Evolutionary conservation across 768 basidiomycete genomes (phyloP).

Genomic region (Fomitopsis serialis): DNA sequence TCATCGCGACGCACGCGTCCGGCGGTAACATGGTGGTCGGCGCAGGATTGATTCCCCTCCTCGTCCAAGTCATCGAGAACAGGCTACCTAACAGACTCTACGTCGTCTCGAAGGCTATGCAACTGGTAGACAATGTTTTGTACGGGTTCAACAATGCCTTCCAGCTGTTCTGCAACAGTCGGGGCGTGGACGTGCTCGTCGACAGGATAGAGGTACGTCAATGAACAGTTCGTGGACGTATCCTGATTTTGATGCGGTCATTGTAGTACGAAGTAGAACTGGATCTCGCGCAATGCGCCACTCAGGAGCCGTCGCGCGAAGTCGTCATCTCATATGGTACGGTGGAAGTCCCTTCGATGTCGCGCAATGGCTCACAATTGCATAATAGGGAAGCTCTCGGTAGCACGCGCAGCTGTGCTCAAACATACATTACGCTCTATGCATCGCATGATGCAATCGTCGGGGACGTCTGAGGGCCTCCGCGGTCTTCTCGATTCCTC

Average conservation of each 20-base stretch:
- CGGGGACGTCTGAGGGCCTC: slow-evolving; percentile 90
- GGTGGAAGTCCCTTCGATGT: slow-evolving; percentile 8
- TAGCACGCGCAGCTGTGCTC: slow-evolving; percentile 72
- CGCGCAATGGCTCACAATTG: not conserved
- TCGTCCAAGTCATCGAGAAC: slow-evolving; percentile 88
- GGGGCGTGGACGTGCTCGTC: slow-evolving; percentile 82
- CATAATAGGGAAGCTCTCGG: slow-evolving; percentile 59
- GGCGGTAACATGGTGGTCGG: slow-evolving; percentile 94
- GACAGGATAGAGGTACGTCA: slow-evolving; percentile 75
- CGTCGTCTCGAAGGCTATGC: slow-evolving; percentile 86
- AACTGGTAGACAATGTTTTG: slow-evolving; percentile 86
- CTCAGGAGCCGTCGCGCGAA: slow-evolving; percentile 37
- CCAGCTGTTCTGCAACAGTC: slow-evolving; percentile 76
- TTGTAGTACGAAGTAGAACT: slow-evolving; percentile 28
- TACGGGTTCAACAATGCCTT: slow-evolving; percentile 89
- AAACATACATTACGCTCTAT: slow-evolving; percentile 89
- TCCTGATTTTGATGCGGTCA: slow-evolving; percentile 13
- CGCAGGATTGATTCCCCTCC: slow-evolving; percentile 83
- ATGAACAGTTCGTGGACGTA: not conserved
- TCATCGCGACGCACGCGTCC: slow-evolving; percentile 76
- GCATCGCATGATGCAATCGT: slow-evolving; percentile 96
- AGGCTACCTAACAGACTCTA: slow-evolving; percentile 60
- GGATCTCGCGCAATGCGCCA: slow-evolving; percentile 45
- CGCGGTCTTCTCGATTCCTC: slow-evolving; percentile 91
- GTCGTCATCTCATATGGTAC: slow-evolving; percentile 49